Conservation (phyloP, 805 yeast species). For the Phaffomyces antillensis region DNA sequence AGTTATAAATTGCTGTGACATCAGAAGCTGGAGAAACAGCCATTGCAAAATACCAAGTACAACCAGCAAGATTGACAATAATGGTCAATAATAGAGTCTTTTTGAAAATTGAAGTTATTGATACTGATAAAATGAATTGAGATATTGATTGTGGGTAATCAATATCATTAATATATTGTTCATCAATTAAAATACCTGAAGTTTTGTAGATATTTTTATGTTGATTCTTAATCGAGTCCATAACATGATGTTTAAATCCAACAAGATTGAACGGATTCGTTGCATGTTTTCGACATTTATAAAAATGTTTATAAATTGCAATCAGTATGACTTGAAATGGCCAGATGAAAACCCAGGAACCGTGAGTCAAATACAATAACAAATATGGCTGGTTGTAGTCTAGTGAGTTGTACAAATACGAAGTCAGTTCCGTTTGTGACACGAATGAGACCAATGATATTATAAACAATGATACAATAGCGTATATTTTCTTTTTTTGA, state of each 20-base stretch:
- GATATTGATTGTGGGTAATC: slow-evolving; percentile 11
- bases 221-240: slow-evolving; percentile 34
- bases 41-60: slow-evolving; percentile 84
- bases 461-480: slow-evolving; percentile 40
- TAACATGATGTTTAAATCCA: slow-evolving; percentile 19
- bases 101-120: slow-evolving; percentile 33
- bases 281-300: slow-evolving; percentile 17
- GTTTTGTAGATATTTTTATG: slow-evolving; percentile 35
- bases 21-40: slow-evolving; percentile 74
- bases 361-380: slow-evolving; percentile 63
- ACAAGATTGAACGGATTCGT: slow-evolving; percentile 11
- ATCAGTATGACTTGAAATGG: slow-evolving; percentile 54
- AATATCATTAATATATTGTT: slow-evolving; percentile 9
- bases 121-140: slow-evolving; percentile 8
- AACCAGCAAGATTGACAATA: slow-evolving; percentile 67
- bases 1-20: slow-evolving; percentile 85
- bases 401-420: slow-evolving; percentile 50
- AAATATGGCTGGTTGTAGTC: slow-evolving; percentile 66
- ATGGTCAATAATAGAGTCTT: slow-evolving; percentile 40
- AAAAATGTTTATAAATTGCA: slow-evolving; percentile 37
- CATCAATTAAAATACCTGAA: slow-evolving; percentile 15
- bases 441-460: slow-evolving; percentile 58
- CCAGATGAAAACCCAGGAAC: slow-evolving; percentile 70
- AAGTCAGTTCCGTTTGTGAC: slow-evolving; percentile 72
- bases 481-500: slow-evolving; percentile 27